Evolutionary conservation across 2,329 filamentous ascomycete genomes (phyloP).

Genomic region (Dactylella cylindrospora): DNA sequence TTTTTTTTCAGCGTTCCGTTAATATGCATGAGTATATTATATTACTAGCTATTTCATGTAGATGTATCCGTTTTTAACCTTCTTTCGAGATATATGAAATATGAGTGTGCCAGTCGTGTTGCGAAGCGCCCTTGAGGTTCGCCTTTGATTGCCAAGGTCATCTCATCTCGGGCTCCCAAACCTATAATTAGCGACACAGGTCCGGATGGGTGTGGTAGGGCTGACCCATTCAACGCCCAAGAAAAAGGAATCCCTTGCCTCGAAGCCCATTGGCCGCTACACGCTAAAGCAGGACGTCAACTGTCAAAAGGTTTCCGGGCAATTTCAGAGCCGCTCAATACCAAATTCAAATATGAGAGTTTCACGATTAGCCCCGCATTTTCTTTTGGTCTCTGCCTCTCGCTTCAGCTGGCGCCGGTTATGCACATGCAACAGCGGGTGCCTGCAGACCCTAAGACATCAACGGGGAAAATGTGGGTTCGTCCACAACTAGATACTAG

Average conservation of each 20-base stretch:
- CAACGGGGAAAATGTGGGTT: no score
- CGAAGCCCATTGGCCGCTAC: conserved; percentile 14
- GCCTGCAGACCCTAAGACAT: conserved; percentile 31
- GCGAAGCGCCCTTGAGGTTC: conserved; percentile 25
- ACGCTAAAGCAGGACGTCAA: background rate
- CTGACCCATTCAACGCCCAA: conserved; percentile 14
- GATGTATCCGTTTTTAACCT: no score
- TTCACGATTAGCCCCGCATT: conserved; percentile 30
- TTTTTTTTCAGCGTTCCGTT: no score
- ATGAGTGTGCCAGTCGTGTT: no score
- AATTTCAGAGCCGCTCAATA: conserved; percentile 17
- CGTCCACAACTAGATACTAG: no score
- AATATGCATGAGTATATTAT: no score
- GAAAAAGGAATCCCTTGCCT: conserved; percentile 1
- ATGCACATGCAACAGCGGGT: conserved; percentile 44
- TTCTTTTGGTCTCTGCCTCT: no score
- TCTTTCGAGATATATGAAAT: no score
- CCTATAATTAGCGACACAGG: conserved; percentile 37
- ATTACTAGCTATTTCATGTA: no score
- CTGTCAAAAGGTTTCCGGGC: background rate
- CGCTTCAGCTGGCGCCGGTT: conserved; percentile 45
- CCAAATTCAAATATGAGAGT: conserved; percentile 15
- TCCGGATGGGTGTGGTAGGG: conserved; percentile 39
- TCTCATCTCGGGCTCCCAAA: no score
- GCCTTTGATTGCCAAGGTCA: conserved; percentile 34